Conservation (phyloP, 257 asterid species). For the Capsicum baccatum region DNA sequence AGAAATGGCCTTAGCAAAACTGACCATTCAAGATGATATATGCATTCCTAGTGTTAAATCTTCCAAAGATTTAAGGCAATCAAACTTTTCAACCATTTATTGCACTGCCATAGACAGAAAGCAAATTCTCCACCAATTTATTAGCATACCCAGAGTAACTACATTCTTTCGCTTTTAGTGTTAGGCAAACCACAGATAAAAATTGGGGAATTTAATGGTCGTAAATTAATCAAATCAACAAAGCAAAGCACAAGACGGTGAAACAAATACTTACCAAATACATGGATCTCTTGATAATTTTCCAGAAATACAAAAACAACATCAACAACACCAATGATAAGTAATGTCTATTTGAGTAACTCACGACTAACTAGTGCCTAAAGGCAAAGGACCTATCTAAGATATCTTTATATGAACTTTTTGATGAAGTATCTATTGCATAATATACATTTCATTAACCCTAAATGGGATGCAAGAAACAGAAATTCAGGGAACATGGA, state of each 20-base stretch:
- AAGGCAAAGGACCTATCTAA: background rate
- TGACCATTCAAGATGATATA: too few species aligned
- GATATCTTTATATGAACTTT: background rate
- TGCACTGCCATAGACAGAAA: background rate
- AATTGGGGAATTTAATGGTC: background rate
- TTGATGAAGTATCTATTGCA: too few species aligned
- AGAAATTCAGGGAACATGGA: too few species aligned
- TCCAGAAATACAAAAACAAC: background rate
- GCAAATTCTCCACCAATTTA: background rate
- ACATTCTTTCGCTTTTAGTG: background rate
- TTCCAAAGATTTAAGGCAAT: too few species aligned
- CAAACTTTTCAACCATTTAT: background rate
- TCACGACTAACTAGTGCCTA: background rate
- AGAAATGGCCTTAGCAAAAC: too few species aligned
- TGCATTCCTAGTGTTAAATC: background rate
- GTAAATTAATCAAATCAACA: background rate
- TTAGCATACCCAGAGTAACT: background rate
- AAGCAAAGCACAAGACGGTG: slow-evolving; percentile 1
- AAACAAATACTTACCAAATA: background rate
- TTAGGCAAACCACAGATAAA: background rate
- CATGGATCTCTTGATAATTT: background rate
- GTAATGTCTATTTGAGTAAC: background rate
- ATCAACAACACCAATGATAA: background rate
- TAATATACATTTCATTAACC: too few species aligned
- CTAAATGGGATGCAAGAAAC: too few species aligned